Evolutionary conservation across 257 asterid genomes (phyloP).

Genomic region (Phtheirospermum japonicum): DNA sequence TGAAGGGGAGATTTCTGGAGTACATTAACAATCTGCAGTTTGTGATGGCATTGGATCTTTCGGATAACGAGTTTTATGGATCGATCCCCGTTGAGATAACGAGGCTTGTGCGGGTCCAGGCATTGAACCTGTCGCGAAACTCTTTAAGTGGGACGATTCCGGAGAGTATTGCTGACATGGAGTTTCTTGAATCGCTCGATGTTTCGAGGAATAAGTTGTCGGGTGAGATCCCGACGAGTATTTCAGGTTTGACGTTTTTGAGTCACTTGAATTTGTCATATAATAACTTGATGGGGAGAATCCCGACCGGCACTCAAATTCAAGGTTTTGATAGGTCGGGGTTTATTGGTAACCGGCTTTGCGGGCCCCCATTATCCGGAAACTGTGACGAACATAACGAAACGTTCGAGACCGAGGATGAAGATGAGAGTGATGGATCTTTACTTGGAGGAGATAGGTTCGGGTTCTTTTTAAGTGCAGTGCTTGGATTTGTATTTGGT

Average conservation of each 20-base stretch:
- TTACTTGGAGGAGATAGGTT: no score
- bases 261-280: slow-evolving; percentile 37
- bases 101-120: slow-evolving; percentile 1
- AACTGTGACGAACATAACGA: no score
- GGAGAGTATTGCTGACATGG: slow-evolving; percentile 25
- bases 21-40: no score
- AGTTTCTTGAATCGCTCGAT: slow-evolving; percentile 37
- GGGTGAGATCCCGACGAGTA: slow-evolving; percentile 30
- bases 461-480: no score
- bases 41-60: neutral
- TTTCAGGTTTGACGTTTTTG: slow-evolving; percentile 29
- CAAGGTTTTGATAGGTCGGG: neutral
- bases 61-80: slow-evolving; percentile 23
- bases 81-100: slow-evolving; percentile 14
- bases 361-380: neutral
- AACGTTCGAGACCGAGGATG: no score
- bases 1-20: no score
- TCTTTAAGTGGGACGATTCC: slow-evolving; percentile 36
- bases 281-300: slow-evolving; percentile 29
- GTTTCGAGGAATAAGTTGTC: slow-evolving; percentile 32
- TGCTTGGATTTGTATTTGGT: no score
- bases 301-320: slow-evolving; percentile 39
- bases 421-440: no score
- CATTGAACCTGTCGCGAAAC: slow-evolving; percentile 29
- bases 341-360: neutral